Evolutionary conservation across 1,139 yeast species (phyloP).

Genomic region (Yamadazyma atlantica): DNA sequence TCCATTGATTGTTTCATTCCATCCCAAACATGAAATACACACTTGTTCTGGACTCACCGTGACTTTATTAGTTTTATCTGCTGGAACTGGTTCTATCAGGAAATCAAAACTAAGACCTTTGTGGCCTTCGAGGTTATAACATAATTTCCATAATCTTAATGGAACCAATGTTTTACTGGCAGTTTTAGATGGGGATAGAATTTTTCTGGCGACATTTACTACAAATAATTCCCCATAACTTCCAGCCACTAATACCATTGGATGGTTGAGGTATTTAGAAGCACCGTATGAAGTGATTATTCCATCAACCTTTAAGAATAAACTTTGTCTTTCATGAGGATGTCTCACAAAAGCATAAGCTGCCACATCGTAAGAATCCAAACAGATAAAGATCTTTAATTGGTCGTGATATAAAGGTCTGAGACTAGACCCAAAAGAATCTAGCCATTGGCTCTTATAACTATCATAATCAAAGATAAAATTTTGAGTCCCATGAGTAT

Average conservation of each 20-base stretch:
- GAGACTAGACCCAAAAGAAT: conserved; percentile 21
- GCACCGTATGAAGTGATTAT: conserved; percentile 27
- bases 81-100: conserved; percentile 26
- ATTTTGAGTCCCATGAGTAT: conserved; percentile 50
- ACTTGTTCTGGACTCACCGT: conserved; percentile 55
- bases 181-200: conserved; percentile 33
- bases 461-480: conserved; percentile 41
- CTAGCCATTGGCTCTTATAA: conserved; percentile 33
- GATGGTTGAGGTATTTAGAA: conserved; percentile 51
- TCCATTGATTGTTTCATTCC: conserved; percentile 56
- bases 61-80: conserved; percentile 29
- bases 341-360: conserved; percentile 30
- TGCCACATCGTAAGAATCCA: conserved; percentile 30
- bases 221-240: conserved; percentile 55
- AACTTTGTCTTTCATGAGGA: conserved; percentile 36
- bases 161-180: conserved; percentile 32
- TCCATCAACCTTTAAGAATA: conserved; percentile 32
- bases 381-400: conserved; percentile 25
- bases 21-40: conserved; percentile 52
- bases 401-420: conserved; percentile 29
- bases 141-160: conserved; percentile 36
- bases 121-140: conserved; percentile 14
- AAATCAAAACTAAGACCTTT: not conserved
- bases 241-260: conserved; percentile 60
- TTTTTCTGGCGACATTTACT: conserved; percentile 37